Evolutionary conservation across 2,329 filamentous ascomycete species (phyloP).

Genomic region (Cladophialophora yegresii): DNA sequence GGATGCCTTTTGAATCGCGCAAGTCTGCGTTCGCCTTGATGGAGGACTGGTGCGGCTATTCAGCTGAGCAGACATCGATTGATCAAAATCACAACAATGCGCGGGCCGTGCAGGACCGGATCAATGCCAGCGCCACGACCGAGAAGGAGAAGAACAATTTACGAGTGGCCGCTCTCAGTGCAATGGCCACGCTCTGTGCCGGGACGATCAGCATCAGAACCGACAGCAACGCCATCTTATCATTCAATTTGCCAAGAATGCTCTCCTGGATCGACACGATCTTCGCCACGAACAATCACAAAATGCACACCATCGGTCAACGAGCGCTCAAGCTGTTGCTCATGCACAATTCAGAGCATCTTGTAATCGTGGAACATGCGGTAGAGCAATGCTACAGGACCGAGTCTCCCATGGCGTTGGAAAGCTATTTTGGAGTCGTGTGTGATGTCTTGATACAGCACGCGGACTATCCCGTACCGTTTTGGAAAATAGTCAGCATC

Average conservation of each 20-base stretch:
- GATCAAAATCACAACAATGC: slow-evolving; percentile 66
- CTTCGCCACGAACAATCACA: slow-evolving; percentile 87
- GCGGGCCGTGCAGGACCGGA: slow-evolving; percentile 59
- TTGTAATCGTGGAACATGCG: slow-evolving; percentile 82
- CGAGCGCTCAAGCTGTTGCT: slow-evolving; percentile 88
- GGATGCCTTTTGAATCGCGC: slow-evolving; percentile 96
- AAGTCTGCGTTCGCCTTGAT: slow-evolving; percentile 95
- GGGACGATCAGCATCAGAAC: slow-evolving; percentile 82
- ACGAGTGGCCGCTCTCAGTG: slow-evolving; percentile 83
- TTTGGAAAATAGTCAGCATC: slow-evolving; percentile 87
- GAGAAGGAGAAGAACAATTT: slow-evolving; percentile 96
- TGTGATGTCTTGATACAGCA: slow-evolving; percentile 82
- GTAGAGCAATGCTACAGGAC: slow-evolving; percentile 88
- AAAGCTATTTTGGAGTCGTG: slow-evolving; percentile 94
- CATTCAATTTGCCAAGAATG: slow-evolving; percentile 91
- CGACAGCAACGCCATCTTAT: slow-evolving; percentile 80
- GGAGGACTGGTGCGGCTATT: slow-evolving; percentile 99
- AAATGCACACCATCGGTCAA: slow-evolving; percentile 85
- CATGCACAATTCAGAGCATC: slow-evolving; percentile 82
- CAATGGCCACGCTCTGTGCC: slow-evolving; percentile 87
- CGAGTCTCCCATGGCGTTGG: slow-evolving; percentile 76
- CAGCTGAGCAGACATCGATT: slow-evolving; percentile 82
- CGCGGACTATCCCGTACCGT: slow-evolving; percentile 77
- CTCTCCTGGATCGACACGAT: slow-evolving; percentile 94
- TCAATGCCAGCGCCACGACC: slow-evolving; percentile 82